Conservation (phyloP, 306 rosid species). For the Cucumis sativus region DNA sequence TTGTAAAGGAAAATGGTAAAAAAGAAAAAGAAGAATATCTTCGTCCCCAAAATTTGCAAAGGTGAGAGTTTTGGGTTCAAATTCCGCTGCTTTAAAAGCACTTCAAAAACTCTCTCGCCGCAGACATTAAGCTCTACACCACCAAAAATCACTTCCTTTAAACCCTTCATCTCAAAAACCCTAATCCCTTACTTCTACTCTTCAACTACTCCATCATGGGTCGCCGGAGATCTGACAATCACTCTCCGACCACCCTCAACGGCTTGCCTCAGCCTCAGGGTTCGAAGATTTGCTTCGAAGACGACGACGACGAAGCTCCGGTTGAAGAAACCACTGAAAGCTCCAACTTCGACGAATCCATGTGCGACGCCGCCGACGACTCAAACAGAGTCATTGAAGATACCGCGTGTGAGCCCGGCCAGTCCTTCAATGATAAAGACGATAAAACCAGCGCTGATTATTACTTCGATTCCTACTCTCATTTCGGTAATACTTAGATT, state of each 20-base stretch:
- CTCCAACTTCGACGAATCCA: slow-evolving; percentile 73
- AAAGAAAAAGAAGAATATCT: not conserved
- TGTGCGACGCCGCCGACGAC: slow-evolving; percentile 41
- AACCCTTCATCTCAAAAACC: slow-evolving; percentile 5
- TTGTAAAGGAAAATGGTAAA: too few relatives aligned
- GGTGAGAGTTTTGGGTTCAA: not conserved
- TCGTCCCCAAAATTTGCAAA: not conserved
- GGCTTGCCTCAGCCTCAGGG: slow-evolving; percentile 10
- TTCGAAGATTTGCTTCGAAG: slow-evolving; percentile 42
- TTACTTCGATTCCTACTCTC: slow-evolving; percentile 96
- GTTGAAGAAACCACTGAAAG: slow-evolving; percentile 36
- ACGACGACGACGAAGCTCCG: slow-evolving; percentile 45
- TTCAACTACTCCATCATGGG: slow-evolving; percentile 30
- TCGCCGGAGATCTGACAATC: slow-evolving; percentile 42
- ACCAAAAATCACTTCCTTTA: not conserved
- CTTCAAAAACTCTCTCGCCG: not conserved
- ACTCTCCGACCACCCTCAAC: slow-evolving; percentile 13
- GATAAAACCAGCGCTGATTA: slow-evolving; percentile 94
- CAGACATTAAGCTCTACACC: not conserved
- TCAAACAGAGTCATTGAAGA: slow-evolving; percentile 22
- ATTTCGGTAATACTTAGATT: slow-evolving; percentile 49
- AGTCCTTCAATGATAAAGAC: slow-evolving; percentile 27
- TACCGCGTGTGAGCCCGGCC: slow-evolving; percentile 16
- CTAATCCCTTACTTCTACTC: not conserved
- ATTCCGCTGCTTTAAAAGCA: not conserved